phyloP scores from a whole-genome alignment of 73 alveolate species.

The Urostyla sp. region DNA sequence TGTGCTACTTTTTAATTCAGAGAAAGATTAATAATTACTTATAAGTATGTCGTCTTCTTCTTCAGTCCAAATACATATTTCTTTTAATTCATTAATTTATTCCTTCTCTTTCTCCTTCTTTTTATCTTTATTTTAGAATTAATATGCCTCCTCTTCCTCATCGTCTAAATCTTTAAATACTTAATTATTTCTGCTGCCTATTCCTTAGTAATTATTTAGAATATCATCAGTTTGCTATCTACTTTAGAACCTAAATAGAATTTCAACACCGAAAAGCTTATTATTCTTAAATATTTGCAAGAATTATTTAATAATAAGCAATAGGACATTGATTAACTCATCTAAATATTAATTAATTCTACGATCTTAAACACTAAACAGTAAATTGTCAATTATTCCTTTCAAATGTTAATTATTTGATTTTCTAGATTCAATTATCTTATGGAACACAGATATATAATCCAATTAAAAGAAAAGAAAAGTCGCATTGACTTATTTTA shows the following conservation, averaged over 20 bases:
- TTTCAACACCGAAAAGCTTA: slow-evolving; percentile 69
- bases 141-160: slow-evolving; percentile 7
- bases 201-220: slow-evolving; percentile 64
- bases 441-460: slow-evolving; percentile 61
- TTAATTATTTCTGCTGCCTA: not conserved
- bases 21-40: slow-evolving; percentile 74
- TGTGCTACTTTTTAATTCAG: slow-evolving; percentile 41
- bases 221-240: slow-evolving; percentile 67
- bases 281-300: slow-evolving; percentile 68
- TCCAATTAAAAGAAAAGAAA: slow-evolving; percentile 85
- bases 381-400: not conserved
- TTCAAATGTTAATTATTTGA: slow-evolving; percentile 24
- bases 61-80: slow-evolving; percentile 65
- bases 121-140: not conserved
- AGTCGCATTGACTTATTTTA: slow-evolving; percentile 71
- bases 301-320: slow-evolving; percentile 66
- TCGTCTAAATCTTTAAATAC: slow-evolving; percentile 1
- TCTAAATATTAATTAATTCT: slow-evolving; percentile 15
- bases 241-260: slow-evolving; percentile 71
- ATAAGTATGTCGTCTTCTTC: slow-evolving; percentile 75
- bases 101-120: not conserved
- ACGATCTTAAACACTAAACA: slow-evolving; percentile 4
- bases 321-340: slow-evolving; percentile 53
- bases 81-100: not conserved
- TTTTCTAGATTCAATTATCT: slow-evolving; percentile 53